Evolutionary conservation across 768 basidiomycete genomes (phyloP), one percentile per base, ranked within the genome.

Genomic region (Psilocybe tampanensis): DNA sequence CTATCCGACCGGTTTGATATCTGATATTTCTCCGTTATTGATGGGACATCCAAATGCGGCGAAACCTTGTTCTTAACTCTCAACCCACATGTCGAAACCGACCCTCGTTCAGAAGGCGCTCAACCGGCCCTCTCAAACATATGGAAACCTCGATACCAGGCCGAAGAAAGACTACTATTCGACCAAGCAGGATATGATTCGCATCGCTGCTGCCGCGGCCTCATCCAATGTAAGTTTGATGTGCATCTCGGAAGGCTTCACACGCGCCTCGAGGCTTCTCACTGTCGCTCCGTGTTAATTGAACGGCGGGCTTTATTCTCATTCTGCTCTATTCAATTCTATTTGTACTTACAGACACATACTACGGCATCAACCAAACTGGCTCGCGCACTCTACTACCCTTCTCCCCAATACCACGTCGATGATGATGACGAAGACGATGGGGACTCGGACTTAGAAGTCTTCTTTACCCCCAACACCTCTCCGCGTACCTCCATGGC

Each of bases 391-490:
- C 42, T 21, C 9, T 53, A 53, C 22, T 36, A 34, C 34, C 24
- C 56, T 24, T 17, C 47, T 18, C 26, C 12, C 29, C 8, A 19
- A 13, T 15, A 29, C 9, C 12, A 60, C 51, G 58, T 51, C 33
- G 48, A 62, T 18, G 52, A 59, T 24, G 49, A 59, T 15, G 52
- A 51, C 18, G 65, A 69, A 43, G 55, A 60, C 60, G 54, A 52
- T 22, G 60, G 61, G 52, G 69, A 72, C 61, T 68, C 69, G 51
- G 67, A 69, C 24, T 56, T 64, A 33, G 83, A 83, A 62, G 73
- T 80, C 22, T 90, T 86, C 70, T 90, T 84, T 68, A 90, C 87
- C 1, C 86, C 86, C 17, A 72, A 76, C 56, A 72, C 81, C 12
- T 82, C 84, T 5, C 85, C 85, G 17, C 73, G 79, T 32, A 73